Evolutionary conservation across 257 asterid genomes (phyloP).

Genomic region (Solanum boliviense): DNA sequence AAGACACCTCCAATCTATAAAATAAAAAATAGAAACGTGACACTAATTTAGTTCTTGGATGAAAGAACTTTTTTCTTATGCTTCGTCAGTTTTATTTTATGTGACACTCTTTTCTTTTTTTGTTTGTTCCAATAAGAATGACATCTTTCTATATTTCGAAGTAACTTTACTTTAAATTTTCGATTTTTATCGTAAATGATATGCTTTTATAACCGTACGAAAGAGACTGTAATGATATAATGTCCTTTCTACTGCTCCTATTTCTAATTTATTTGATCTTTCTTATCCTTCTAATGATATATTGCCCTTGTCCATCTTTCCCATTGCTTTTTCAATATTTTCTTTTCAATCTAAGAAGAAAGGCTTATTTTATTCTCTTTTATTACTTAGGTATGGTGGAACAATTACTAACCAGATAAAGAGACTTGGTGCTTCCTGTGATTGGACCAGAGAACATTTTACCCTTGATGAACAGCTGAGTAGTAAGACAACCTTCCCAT

Average conservation of each 20-base stretch:
- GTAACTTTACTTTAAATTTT: neutral
- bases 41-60: neutral
- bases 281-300: neutral
- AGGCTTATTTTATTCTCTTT: neutral
- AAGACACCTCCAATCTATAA: neutral
- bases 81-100: neutral
- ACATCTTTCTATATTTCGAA: neutral
- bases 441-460: constrained; percentile 90
- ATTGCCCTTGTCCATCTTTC: constrained; percentile 1
- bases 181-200: neutral
- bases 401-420: constrained; percentile 89
- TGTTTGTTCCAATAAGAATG: neutral
- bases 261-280: neutral
- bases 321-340: neutral
- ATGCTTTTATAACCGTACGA: neutral
- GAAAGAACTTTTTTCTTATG: neutral
- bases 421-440: constrained; percentile 99
- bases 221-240: neutral
- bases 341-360: neutral
- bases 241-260: neutral
- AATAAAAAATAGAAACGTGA: neutral
- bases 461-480: constrained; percentile 94
- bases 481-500: constrained; percentile 63
- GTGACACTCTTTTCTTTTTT: neutral
- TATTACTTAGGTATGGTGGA: constrained; percentile 81